These are phyloP conservation scores for Xylaria sp. DNA, from an alignment of 2,329 filamentous ascomycete species.

Conservation along the genomic window DNA sequence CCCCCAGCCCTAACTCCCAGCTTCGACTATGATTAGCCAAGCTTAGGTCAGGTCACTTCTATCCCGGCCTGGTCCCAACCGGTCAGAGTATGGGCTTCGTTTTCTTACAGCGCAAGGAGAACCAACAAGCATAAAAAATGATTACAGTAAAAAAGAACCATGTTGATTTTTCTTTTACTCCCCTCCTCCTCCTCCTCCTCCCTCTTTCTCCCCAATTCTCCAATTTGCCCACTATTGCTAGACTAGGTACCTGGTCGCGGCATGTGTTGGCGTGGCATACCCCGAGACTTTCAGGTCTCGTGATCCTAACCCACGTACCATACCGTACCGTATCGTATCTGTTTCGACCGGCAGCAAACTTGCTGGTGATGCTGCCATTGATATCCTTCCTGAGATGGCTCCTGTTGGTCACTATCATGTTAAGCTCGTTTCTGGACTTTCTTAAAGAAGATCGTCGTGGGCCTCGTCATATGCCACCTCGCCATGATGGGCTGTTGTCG, in stretches of 20 bases:
- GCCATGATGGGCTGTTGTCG: conserved; percentile 2
- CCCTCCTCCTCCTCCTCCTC: not conserved
- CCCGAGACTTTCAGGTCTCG: conserved; percentile 1
- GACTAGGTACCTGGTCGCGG: too few relatives aligned
- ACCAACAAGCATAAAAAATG: conserved; percentile 34
- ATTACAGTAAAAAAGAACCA: conserved; percentile 1
- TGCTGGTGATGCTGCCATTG: not conserved
- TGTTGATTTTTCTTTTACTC: not conserved
- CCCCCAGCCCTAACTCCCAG: conserved; percentile 7
- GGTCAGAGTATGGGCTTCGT: not conserved
- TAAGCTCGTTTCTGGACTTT: not conserved
- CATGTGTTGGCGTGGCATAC: conserved; percentile 10
- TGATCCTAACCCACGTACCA: conserved; percentile 3
- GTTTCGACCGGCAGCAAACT: not conserved
- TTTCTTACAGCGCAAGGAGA: conserved; percentile 16
- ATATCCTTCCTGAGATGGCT: not conserved
- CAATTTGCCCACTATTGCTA: too few relatives aligned
- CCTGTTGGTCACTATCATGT: not conserved
- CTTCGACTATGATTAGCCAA: conserved; percentile 11
- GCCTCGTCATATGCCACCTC: not conserved
- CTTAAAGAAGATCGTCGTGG: not conserved
- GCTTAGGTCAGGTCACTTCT: conserved; percentile 22
- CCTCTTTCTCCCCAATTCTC: not conserved
- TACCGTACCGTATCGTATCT: too few relatives aligned
- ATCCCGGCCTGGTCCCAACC: conserved; percentile 17